A percentile compares a stretch with the other conserved stretches of the same genome.
These are phyloP conservation scores for Lathyrus aphaca DNA, from an alignment of 306 rosid species.

Conservation along the genomic window DNA sequence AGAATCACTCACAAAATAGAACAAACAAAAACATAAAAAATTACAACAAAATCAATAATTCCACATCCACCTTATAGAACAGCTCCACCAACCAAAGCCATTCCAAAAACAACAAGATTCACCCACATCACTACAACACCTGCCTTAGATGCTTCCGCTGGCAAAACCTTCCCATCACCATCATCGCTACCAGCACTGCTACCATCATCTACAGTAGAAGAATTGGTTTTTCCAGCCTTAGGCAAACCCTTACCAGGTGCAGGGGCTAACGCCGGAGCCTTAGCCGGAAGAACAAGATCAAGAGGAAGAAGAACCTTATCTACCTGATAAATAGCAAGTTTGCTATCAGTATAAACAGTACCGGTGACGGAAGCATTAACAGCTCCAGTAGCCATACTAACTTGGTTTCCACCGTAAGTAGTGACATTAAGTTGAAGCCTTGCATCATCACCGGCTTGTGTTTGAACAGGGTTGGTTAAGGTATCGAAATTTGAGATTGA, in stretches of 20 bases:
- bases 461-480: slow-evolving; percentile 68
- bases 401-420: slow-evolving; percentile 52
- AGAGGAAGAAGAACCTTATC: slow-evolving; percentile 72
- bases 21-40: background rate
- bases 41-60: slow-evolving; percentile 19
- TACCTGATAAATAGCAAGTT: slow-evolving; percentile 60
- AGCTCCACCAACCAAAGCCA: slow-evolving; percentile 26
- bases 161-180: slow-evolving; percentile 33
- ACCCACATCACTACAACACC: background rate
- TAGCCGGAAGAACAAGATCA: slow-evolving; percentile 58
- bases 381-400: slow-evolving; percentile 66
- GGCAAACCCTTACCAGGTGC: slow-evolving; percentile 37
- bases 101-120: slow-evolving; percentile 39
- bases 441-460: slow-evolving; percentile 64
- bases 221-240: slow-evolving; percentile 34
- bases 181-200: background rate
- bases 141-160: slow-evolving; percentile 23
- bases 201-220: slow-evolving; percentile 25
- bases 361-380: slow-evolving; percentile 66
- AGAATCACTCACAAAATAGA: slow-evolving; percentile 10
- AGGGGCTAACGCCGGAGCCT: slow-evolving; percentile 62
- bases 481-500: slow-evolving; percentile 64
- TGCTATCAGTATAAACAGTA: slow-evolving; percentile 56
- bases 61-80: slow-evolving; percentile 25
- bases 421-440: slow-evolving; percentile 70